phyloP scores from a whole-genome alignment of 257 asterid species.

The Thymus quinquecostatus region DNA sequence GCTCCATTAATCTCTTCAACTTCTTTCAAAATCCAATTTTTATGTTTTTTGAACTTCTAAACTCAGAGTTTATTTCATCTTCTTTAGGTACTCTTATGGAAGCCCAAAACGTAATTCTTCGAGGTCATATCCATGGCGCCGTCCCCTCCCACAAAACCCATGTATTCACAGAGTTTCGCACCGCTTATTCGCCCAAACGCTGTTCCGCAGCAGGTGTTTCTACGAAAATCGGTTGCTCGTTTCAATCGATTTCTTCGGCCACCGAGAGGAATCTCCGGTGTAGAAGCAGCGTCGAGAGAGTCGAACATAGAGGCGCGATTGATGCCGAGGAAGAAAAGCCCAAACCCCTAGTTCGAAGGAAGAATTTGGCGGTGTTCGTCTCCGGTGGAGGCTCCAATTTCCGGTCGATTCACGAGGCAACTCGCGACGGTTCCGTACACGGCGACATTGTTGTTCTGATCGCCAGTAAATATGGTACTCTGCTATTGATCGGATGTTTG shows the following conservation, averaged over 20 bases:
- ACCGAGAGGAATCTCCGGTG: slow-evolving; percentile 30
- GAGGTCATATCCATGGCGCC: slow-evolving; percentile 29
- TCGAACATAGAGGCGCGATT: slow-evolving; percentile 26
- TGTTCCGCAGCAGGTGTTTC: too few species aligned
- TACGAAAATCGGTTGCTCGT: background rate
- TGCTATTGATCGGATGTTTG: background rate
- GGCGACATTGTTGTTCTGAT: slow-evolving; percentile 74
- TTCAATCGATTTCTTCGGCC: slow-evolving; percentile 25
- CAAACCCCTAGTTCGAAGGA: slow-evolving; percentile 44
- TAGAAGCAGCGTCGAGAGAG: slow-evolving; percentile 32
- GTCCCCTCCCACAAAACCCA: slow-evolving; percentile 31
- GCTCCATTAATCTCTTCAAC: too few species aligned
- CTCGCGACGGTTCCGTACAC: slow-evolving; percentile 51
- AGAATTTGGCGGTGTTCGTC: slow-evolving; percentile 81
- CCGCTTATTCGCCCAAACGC: background rate
- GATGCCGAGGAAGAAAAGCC: slow-evolving; percentile 30
- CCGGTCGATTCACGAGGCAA: slow-evolving; percentile 72
- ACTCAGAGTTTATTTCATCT: background rate
- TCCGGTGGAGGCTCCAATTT: slow-evolving; percentile 98
- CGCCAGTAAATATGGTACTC: slow-evolving; percentile 69
- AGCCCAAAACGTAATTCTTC: slow-evolving; percentile 36
- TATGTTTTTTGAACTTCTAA: background rate
- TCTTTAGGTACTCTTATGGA: slow-evolving; percentile 37
- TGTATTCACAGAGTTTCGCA: background rate
- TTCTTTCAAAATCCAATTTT: background rate